phyloP scores from a whole-genome alignment of 2,329 filamentous ascomycete species.

The Colletotrichum euphorbiae region DNA sequence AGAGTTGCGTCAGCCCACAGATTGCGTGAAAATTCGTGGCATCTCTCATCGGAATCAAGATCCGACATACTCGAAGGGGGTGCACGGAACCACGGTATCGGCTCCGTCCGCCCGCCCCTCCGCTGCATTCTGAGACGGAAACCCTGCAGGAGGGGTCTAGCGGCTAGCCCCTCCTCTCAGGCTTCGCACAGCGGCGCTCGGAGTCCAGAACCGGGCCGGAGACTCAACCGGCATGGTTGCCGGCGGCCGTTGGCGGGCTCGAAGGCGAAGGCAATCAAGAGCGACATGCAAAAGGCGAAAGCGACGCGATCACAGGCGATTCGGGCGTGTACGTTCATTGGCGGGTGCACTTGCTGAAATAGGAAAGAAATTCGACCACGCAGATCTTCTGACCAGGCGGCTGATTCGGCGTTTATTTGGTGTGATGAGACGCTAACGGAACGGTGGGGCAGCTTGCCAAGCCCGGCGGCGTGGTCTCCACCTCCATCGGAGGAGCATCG shows the following conservation, averaged over 20 bases:
- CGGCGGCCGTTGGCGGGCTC: not conserved
- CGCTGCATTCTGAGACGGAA: conserved; percentile 13
- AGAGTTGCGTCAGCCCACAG: too few relatives aligned
- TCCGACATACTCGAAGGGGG: not conserved
- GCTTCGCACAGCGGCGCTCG: conserved; percentile 7
- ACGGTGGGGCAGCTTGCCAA: not conserved
- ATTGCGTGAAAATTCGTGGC: not conserved
- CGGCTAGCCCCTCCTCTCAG: not conserved
- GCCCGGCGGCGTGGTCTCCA: not conserved
- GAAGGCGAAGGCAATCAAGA: not conserved
- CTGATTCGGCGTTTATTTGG: conserved; percentile 3
- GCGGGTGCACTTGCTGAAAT: not conserved
- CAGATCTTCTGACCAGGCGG: not conserved
- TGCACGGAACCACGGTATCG: not conserved
- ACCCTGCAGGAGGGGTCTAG: not conserved
- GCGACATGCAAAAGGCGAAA: not conserved
- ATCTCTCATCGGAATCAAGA: not conserved
- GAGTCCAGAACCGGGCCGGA: conserved; percentile 5
- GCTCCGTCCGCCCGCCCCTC: conserved; percentile 6
- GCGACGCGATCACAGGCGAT: not conserved
- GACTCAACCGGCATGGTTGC: not conserved
- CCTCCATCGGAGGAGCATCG: conserved; percentile 1
- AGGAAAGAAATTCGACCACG: conserved; percentile 11
- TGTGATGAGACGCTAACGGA: conserved; percentile 6
- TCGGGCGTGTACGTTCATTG: not conserved